Evolutionary conservation across 805 yeast genomes (phyloP).

Genomic region (Yarrowia deformans): DNA sequence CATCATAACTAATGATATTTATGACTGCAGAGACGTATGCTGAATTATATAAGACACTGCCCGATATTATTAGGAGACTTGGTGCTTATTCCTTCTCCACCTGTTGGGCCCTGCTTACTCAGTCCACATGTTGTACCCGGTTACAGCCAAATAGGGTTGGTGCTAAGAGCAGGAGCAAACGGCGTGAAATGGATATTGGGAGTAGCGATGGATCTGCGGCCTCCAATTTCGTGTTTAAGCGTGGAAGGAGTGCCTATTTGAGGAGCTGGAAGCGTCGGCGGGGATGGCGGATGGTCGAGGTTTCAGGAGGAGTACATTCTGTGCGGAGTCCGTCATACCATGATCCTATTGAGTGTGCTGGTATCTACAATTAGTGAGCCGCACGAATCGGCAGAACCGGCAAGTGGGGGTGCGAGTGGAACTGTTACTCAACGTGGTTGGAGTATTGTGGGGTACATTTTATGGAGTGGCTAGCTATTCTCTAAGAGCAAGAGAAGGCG

Average conservation of each 20-base stretch:
- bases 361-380: background rate
- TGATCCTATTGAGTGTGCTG: too few relatives aligned
- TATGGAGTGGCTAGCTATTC: background rate
- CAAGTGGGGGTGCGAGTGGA: constrained; percentile 13
- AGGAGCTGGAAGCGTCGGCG: constrained; percentile 26
- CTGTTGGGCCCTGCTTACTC: constrained; percentile 6
- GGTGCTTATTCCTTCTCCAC: background rate
- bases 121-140: constrained; percentile 30
- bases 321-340: too few relatives aligned
- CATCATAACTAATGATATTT: constrained; percentile 11
- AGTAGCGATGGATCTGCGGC: background rate
- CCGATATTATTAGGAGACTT: background rate
- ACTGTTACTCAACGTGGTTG: background rate
- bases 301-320: too few relatives aligned
- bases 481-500: constrained; percentile 21
- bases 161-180: background rate
- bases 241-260: constrained; percentile 8
- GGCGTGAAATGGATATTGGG: constrained; percentile 11
- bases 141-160: constrained; percentile 20
- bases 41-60: too few relatives aligned
- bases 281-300: background rate
- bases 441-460: constrained; percentile 1
- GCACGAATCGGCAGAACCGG: constrained; percentile 16
- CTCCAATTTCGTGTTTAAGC: background rate
- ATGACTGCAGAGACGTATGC: background rate